Base-by-base conservation (phyloP, 2,329 filamentous ascomycete species). In the Trichoderma pleuroti region DNA sequence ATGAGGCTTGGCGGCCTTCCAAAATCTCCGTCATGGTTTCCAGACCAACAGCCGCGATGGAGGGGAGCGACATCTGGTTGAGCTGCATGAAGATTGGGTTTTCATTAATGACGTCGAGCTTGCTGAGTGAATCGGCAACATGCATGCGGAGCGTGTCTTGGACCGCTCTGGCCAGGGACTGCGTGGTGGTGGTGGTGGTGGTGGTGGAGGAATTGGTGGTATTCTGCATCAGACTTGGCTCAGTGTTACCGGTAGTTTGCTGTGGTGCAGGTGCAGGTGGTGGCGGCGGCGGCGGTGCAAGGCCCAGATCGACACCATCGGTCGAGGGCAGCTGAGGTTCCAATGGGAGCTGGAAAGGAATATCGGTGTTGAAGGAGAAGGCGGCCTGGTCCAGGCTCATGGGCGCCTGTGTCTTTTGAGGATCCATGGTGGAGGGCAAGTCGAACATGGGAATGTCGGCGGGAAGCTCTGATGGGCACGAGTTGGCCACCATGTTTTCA, bases 141-240 rank as follows among this genome's bases (percentile, higher is more conserved):
- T 87, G 85, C 72, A 84, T 78, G 42, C 82, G 77, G 28, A 88
- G 76, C 6, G 82, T 76, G 64, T 84, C 82, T 82, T 82, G 86
- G 4, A 81, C 80, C 9, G 82, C 80, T 6, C 74, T 76, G n/a
- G 86, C 79, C 4, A 88, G 76, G 3, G 80, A 76, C 42, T 72
- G 73, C 16, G 78, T 75, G 39, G 74, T 75, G 39, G 74, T 70
- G 24, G 34, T 30, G 24, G 42, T 52, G 34, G 18, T 4, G 36
- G 52, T 21, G 26, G 49, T 2, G 36, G 63, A 42, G 26, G 63
- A 57, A 24, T 26, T 24, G 63, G 36, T 24, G 63, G 36, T 16
- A 30, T 52, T 14, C 24, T 57, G 63, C 24, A 42, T 34, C 18
- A 74, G 73, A 34, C 73, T 80, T 32, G 36, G 26, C 18, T 59